A percentile compares a stretch with the other conserved stretches of the same genome.
phyloP scores from a whole-genome alignment of 2,329 filamentous ascomycete species.

The Immersiporthe knoxdaviesiana region DNA sequence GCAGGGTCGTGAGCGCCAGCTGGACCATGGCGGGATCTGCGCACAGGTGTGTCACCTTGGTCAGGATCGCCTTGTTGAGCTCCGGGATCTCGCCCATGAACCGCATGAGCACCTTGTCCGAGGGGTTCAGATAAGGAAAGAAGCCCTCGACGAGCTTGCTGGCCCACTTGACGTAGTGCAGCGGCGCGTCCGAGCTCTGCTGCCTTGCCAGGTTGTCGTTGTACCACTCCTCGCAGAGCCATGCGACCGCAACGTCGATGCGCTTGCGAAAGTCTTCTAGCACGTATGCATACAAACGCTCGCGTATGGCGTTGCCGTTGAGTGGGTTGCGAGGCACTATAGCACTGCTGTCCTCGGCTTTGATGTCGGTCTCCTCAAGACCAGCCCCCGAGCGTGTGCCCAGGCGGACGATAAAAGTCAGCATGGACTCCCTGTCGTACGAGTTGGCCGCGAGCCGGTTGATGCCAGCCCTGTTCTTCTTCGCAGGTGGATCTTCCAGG shows the following conservation, averaged over 20 bases:
- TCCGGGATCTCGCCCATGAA: slow-evolving; percentile 91
- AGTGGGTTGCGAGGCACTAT: slow-evolving; percentile 44
- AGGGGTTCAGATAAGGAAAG: slow-evolving; percentile 85
- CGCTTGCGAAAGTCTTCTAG: slow-evolving; percentile 89
- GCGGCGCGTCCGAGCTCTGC: slow-evolving; percentile 50
- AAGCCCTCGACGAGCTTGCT: slow-evolving; percentile 86
- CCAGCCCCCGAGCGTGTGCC: slow-evolving; percentile 78
- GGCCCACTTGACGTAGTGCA: slow-evolving; percentile 79
- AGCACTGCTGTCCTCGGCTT: slow-evolving; percentile 55
- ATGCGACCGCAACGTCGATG: slow-evolving; percentile 87
- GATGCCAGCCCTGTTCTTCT: slow-evolving; percentile 73
- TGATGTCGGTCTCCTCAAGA: slow-evolving; percentile 63
- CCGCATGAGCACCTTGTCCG: slow-evolving; percentile 86
- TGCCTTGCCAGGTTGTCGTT: slow-evolving; percentile 67
- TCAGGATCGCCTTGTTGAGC: slow-evolving; percentile 71
- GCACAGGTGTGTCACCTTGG: slow-evolving; percentile 70
- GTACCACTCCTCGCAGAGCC: slow-evolving; percentile 98
- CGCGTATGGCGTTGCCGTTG: slow-evolving; percentile 71
- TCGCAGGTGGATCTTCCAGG: slow-evolving; percentile 67
- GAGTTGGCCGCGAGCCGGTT: slow-evolving; percentile 82
- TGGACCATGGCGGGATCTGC: slow-evolving; percentile 67
- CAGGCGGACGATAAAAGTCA: slow-evolving; percentile 82
- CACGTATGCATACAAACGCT: slow-evolving; percentile 81
- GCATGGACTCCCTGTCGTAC: slow-evolving; percentile 87
- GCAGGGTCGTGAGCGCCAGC: slow-evolving; percentile 65